Evolutionary conservation across 768 basidiomycete genomes (phyloP).

Genomic region (Suillus bovinus): DNA sequence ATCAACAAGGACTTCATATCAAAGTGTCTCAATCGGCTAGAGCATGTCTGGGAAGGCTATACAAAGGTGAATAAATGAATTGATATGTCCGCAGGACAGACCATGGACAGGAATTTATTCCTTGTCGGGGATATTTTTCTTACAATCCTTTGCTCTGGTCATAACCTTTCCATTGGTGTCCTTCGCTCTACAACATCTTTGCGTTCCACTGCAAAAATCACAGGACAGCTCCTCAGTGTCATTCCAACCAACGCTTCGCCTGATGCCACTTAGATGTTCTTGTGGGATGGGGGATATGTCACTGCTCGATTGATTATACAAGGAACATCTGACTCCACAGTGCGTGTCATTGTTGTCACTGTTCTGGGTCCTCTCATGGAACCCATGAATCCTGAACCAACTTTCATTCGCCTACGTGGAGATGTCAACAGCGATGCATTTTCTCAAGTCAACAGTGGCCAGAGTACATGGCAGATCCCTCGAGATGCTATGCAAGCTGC

Average conservation of each 20-base stretch:
- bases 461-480: not conserved
- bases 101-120: not conserved
- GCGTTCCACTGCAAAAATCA: too few relatives aligned
- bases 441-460: not conserved
- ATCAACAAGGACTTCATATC: too few relatives aligned
- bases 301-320: too few relatives aligned
- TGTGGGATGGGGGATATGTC: not conserved
- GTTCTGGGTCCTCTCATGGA: not conserved
- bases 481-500: not conserved
- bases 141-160: not conserved
- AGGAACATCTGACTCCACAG: not conserved
- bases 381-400: not conserved
- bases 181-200: too few relatives aligned
- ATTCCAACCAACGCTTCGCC: not conserved
- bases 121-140: not conserved
- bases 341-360: not conserved
- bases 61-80: not conserved
- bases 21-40: not conserved
- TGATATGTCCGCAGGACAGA: not conserved
- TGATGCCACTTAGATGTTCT: too few relatives aligned
- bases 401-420: not conserved
- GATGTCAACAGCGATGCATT: not conserved
- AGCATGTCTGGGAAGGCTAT: not conserved
- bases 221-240: not conserved
- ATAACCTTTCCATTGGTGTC: not conserved